Conservation (phyloP, 345 rosid genomes). For the Carallia pectinifolia region DNA sequence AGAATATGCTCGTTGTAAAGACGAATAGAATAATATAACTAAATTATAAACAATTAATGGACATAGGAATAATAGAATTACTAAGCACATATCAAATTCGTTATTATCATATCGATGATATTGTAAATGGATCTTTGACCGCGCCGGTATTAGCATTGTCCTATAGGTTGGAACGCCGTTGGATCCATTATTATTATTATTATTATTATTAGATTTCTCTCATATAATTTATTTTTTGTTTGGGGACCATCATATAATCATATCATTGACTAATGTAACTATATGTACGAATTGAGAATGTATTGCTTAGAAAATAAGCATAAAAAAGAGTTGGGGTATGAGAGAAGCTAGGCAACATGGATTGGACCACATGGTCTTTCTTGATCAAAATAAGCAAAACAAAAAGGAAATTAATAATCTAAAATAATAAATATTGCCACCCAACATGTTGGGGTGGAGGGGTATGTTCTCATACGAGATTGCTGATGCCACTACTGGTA, state of each 20-base stretch:
- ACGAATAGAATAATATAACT: too few relatives aligned
- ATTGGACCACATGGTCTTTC: constrained; percentile 57
- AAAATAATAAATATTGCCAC: constrained; percentile 45
- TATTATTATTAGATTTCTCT: too few relatives aligned
- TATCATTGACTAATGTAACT: constrained; percentile 37
- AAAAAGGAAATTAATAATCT: neutral
- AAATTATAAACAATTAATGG: neutral
- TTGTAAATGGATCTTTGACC: constrained; percentile 26
- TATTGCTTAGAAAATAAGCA: constrained; percentile 40
- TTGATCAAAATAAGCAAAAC: constrained; percentile 41
- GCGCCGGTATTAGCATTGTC: constrained; percentile 6
- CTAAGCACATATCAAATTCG: constrained; percentile 1
- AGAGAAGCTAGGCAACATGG: constrained; percentile 37
- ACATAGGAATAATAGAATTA: neutral
- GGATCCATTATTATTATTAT: constrained; percentile 28
- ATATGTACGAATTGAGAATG: constrained; percentile 9
- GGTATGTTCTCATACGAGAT: constrained; percentile 40
- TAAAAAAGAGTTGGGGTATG: constrained; percentile 39
- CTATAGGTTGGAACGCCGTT: constrained; percentile 20
- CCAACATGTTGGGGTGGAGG: constrained; percentile 63
- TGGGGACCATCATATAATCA: constrained; percentile 44
- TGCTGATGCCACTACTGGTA: constrained; percentile 38
- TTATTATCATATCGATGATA: neutral
- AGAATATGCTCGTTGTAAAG: too few relatives aligned
- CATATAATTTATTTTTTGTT: neutral